A percentile compares a stretch with the other conserved stretches of the same genome.
phyloP scores from a whole-genome alignment of 2,329 filamentous ascomycete species.

The Penicillium crustosum region DNA sequence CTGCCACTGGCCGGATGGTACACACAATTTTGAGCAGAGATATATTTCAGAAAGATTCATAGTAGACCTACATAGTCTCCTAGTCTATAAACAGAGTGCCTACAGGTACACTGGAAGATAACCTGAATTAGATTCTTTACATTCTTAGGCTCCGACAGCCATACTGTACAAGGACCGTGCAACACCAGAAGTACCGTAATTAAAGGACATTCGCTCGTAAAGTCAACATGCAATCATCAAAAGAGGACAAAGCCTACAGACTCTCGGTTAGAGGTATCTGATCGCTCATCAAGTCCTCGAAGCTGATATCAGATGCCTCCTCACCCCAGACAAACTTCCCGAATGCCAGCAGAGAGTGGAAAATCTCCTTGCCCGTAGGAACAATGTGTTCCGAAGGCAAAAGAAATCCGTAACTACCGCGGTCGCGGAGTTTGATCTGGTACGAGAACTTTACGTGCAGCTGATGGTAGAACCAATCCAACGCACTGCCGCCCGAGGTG shows the following conservation, averaged over 20 bases:
- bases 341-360: slow-evolving; percentile 79
- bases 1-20: too few relatives aligned
- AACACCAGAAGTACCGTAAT: background rate
- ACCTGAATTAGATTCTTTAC: background rate
- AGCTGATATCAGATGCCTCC: background rate
- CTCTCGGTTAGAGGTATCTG: slow-evolving; percentile 12
- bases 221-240: slow-evolving; percentile 10
- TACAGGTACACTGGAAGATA: background rate
- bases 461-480: slow-evolving; percentile 96
- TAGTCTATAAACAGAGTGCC: background rate
- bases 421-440: slow-evolving; percentile 90
- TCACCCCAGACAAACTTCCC: slow-evolving; percentile 61
- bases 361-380: slow-evolving; percentile 83
- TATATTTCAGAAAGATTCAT: too few relatives aligned
- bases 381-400: slow-evolving; percentile 83
- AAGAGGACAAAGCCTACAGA: background rate
- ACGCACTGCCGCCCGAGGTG: slow-evolving; percentile 75
- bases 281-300: slow-evolving; percentile 1
- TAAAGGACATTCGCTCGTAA: slow-evolving; percentile 1
- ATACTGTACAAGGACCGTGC: background rate
- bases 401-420: slow-evolving; percentile 90
- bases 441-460: slow-evolving; percentile 80
- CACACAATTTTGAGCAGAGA: too few relatives aligned
- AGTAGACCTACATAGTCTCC: background rate
- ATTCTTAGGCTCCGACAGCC: background rate